Evolutionary conservation across 2,329 filamentous ascomycete species (phyloP).

Genomic region (Coleophoma eucalyptorum): DNA sequence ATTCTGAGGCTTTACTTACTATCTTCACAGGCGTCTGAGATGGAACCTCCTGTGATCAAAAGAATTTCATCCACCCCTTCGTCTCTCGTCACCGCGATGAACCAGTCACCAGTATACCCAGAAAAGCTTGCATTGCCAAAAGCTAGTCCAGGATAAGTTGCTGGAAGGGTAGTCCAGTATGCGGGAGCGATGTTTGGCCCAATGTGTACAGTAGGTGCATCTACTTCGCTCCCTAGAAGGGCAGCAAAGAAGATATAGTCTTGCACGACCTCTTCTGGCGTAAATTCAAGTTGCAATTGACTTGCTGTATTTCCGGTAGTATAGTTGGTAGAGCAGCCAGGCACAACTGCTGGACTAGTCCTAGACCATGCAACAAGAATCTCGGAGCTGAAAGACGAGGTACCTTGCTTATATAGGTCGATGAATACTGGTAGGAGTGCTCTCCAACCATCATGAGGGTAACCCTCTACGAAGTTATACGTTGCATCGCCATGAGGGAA

Average conservation of each 20-base stretch:
- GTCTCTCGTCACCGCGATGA: conserved; percentile 4
- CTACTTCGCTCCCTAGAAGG: neutral
- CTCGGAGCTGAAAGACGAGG: neutral
- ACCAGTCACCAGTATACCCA: neutral
- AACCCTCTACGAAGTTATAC: neutral
- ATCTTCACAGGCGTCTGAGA: conserved; percentile 34
- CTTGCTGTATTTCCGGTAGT: conserved; percentile 5
- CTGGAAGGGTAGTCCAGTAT: neutral
- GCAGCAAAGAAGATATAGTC: conserved; percentile 4
- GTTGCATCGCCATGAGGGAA: neutral
- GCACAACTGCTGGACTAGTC: neutral
- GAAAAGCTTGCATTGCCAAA: neutral
- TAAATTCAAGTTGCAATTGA: neutral
- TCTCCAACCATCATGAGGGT: conserved; percentile 2
- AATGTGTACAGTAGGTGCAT: neutral
- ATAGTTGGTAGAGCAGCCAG: neutral
- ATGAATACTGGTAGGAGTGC: neutral
- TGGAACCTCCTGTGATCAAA: conserved; percentile 23
- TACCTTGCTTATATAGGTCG: conserved; percentile 1
- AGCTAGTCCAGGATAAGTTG: neutral
- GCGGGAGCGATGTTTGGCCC: neutral
- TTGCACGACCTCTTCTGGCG: neutral
- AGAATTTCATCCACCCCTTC: conserved; percentile 22
- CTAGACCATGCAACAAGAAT: neutral
- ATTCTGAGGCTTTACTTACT: conserved; percentile 6